Evolutionary conservation across 306 rosid genomes (phyloP), one percentile per base, ranked within the genome.

Genomic region (Cicer chorassanicum): DNA sequence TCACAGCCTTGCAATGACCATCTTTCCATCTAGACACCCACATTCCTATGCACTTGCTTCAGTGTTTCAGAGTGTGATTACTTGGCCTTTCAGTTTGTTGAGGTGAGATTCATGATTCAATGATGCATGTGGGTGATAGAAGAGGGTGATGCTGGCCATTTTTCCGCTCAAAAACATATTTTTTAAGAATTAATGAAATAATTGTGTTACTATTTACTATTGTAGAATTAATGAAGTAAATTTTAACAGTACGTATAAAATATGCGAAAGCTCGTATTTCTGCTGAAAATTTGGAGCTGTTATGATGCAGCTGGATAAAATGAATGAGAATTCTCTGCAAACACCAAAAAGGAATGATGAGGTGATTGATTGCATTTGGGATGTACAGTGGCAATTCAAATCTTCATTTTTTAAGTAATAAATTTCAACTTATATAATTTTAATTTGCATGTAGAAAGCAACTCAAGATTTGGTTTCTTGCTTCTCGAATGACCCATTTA

Each of bases 291-390:
- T 80, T 72, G 56, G 66, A 19, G 73, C 48, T 68, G 55, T 71
- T 55, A 55, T 53, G 39, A 64, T 82, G 86, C 92, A 93, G 98
- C 83, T 93, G 69, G 98, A 93, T 79, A 85, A 80, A 56, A 79
- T 88, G 89, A 93, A 93, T 57, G 98, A 93, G 89, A 83, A 84
- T 59, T 75, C 82, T 49, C 57, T 87, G 50, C 61, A 69, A 67
- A 49, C 72, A 68, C 78, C 79, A 6, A 65, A 57, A 61, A 83
- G 68, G 74, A 86, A 78, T 61, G 14, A 66, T 61, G 81, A 88
- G 90, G 89, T 82, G 71, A 78, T 83, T 73, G 73, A 73, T 82
- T 67, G 56, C 73, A 55, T 63, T 65, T 50, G 63, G 60, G 14
- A 62, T 14, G 19, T 63, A 21, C 11, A 45, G 60, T n/a, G 69